A percentile compares a stretch with the other conserved stretches of the same genome.
Conservation (phyloP, 805 yeast species). For the Kodamaea kaohsiungensis region DNA sequence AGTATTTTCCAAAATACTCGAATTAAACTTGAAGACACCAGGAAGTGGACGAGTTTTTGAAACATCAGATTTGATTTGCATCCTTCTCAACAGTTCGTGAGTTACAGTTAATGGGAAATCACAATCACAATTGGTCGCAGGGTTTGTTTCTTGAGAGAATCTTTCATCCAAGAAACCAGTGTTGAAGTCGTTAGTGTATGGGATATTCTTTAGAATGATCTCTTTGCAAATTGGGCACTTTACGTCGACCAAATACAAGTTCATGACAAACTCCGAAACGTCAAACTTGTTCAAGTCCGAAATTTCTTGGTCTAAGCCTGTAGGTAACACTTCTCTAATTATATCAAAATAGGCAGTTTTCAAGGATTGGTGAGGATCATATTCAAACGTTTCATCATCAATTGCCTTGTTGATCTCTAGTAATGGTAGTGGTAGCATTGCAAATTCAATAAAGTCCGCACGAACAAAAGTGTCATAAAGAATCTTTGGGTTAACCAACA, state of each 20-base stretch:
- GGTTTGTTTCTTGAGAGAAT: conserved; percentile 6
- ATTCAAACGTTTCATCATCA: conserved; percentile 14
- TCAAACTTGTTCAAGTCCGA: conserved; percentile 6
- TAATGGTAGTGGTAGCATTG: conserved; percentile 22
- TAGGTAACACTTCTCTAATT: not conserved
- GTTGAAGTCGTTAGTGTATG: conserved; percentile 11
- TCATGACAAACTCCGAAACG: conserved; percentile 5
- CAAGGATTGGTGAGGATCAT: conserved; percentile 9
- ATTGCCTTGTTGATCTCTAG: conserved; percentile 11
- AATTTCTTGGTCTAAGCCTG: not conserved
- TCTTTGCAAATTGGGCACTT: conserved; percentile 17
- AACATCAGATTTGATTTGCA: conserved; percentile 10
- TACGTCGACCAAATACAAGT: conserved; percentile 10
- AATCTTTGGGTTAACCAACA: conserved; percentile 19
- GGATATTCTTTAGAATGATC: conserved; percentile 10
- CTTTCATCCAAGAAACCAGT: conserved; percentile 17
- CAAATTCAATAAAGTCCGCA: conserved; percentile 17
- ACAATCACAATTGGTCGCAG: not conserved
- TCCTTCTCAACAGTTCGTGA: conserved; percentile 22
- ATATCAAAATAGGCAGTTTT: conserved; percentile 10
- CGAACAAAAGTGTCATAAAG: conserved; percentile 18
- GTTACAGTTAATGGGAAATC: conserved; percentile 10
- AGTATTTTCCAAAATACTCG: not conserved
- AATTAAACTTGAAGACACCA: not conserved
- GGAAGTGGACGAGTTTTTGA: not conserved